Evolutionary conservation across 805 yeast genomes (phyloP), one percentile per base, ranked within the genome.

Genomic region (Blastobotrys parvus): DNA sequence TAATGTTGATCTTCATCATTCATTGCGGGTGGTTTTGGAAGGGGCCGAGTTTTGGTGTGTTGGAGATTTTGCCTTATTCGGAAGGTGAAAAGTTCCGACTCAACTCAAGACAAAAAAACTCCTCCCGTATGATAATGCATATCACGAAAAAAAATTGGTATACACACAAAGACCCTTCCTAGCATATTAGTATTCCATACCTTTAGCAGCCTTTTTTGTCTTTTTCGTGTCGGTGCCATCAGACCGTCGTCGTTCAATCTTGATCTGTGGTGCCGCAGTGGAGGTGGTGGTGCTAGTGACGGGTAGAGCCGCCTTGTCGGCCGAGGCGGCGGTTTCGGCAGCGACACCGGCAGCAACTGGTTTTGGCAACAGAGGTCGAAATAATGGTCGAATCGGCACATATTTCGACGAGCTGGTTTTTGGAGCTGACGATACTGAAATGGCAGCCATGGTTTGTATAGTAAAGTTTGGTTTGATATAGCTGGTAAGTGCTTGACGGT

Each of bases 281-380:
- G 19, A 15, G 19, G 36, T 34, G 22, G 22, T 34, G 36, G 36
- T 17, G 17, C 19, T 17, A 17, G 11, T 17, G 5, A 6, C 16
- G 15, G 6, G 6, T n/a, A 7, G 6, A 30, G n/a, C 34, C 13
- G n/a, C 34, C 7, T 5, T 6, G n/a, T 4, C 34, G 5, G 34
- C 34, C 6, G 34, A 30, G 13, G 36, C 5, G 22, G 13, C 13
- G n/a, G 13, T 34, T 17, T 19, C 19, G 19, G 36, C 36, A 5
- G 20, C 7, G n/a, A 5, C 22, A 16, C n/a, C 37, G 22, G 22
- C 11, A 7, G 6, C 22, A 8, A 8, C 37, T 11, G 32, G 32
- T 25, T 60, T 60, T 17, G 65, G 65, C 35, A 61, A 51, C 41
- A 61, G 45, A 8, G 64, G 64, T n/a, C 65, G 50, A 41, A 59